Evolutionary conservation across 202 grass and related monocot species (phyloP), one percentile per base, ranked within the genome.

Genomic region (Carex arenaria): DNA sequence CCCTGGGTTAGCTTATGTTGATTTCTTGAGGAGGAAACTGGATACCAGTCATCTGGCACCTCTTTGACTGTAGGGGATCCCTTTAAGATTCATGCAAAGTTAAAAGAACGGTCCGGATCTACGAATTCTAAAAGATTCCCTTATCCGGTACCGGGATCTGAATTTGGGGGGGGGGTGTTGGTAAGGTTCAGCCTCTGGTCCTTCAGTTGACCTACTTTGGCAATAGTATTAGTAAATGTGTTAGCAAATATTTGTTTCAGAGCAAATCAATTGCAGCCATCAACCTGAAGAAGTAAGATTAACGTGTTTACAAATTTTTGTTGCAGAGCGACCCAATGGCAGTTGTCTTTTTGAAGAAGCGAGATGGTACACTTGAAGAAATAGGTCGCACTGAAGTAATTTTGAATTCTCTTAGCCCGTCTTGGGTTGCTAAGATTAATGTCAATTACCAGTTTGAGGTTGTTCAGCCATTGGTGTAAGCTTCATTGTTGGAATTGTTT

Each of bases 391-490:
- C 93, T 72, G 96, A 99, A 99, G 93, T 99, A 83, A 83, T 94
- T 70, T 85, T 90, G 67, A 94, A 94, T 91, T 89, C 86, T 77
- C 57, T 89, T 79, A 90, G 89, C 62, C 96, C 96, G 36, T 86
- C 79, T 73, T 99, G 96, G 96, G 84, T 72, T 79, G 84, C 81
- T 83, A 99, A 94, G 81, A 86, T 99, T 88, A 91, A 55, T 87
- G 80, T 88, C 64, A 90, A 88, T 79, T 99, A 94, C 85, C 91
- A 94, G 77, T 99, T 99, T 84, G 93, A 99, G 85, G 85, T 92
- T 95, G 85, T 91, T 86, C 96, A 99, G 82, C 81, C 82, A 80
- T 87, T 99, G 81, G 89, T 99, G 96, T 99, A 96, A 92, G 96
- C 53, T 83, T 85, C 56, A 86, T 15, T 65, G 68, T 38, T 64